These are phyloP conservation scores for Talaromyces piceae DNA, from an alignment of 2,329 filamentous ascomycete species.

Conservation along the genomic window DNA sequence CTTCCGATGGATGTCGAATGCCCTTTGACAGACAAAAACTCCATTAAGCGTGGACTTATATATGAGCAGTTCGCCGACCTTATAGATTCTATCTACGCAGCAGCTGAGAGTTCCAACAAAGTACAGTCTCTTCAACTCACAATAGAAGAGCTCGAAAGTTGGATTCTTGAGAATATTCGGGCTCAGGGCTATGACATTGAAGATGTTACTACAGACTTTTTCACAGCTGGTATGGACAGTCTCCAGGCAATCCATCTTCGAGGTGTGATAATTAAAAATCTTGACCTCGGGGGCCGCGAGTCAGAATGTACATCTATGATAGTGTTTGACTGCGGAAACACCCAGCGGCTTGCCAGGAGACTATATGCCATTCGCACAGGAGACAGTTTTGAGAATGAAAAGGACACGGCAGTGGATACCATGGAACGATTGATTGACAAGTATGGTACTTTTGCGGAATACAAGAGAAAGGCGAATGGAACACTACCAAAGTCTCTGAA, in stretches of 20 bases:
- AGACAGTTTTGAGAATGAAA: slow-evolving; percentile 9
- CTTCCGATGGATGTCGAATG: slow-evolving; percentile 31
- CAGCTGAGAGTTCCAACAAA: slow-evolving; percentile 23
- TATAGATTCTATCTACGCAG: slow-evolving; percentile 32
- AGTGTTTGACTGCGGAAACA: slow-evolving; percentile 37
- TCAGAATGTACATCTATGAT: slow-evolving; percentile 25
- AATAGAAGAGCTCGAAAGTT: slow-evolving; percentile 17
- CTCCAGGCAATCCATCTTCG: slow-evolving; percentile 41
- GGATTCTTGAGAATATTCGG: neutral
- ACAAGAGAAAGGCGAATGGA: slow-evolving; percentile 8
- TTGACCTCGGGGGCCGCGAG: slow-evolving; percentile 27
- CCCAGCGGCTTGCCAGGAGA: slow-evolving; percentile 28
- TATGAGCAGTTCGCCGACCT: slow-evolving; percentile 38
- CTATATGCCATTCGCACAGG: slow-evolving; percentile 25
- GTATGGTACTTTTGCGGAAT: slow-evolving; percentile 37
- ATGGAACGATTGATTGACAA: slow-evolving; percentile 42
- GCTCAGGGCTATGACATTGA: slow-evolving; percentile 28
- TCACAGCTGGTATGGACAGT: slow-evolving; percentile 41
- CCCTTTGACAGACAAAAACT: slow-evolving; percentile 49
- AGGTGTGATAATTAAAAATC: slow-evolving; percentile 32
- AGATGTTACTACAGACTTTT: slow-evolving; percentile 33
- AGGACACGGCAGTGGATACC: slow-evolving; percentile 15
- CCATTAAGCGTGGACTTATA: slow-evolving; percentile 44
- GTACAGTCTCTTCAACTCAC: slow-evolving; percentile 21
- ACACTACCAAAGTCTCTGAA: slow-evolving; percentile 18